Evolutionary conservation across 257 asterid species (phyloP).

Genomic region (Nicotiana paniculata): DNA sequence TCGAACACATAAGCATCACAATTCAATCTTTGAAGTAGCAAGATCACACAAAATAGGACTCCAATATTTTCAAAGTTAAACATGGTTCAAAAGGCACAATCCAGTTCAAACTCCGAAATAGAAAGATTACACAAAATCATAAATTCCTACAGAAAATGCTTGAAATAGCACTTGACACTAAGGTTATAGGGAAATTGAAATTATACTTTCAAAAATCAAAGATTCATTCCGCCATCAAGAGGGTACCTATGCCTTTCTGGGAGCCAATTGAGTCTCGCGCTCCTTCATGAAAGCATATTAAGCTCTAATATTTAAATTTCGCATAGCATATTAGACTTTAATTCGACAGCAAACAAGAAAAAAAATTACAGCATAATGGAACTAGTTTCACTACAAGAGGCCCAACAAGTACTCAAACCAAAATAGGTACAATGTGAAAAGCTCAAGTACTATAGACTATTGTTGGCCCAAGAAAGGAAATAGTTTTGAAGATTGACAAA

Average conservation of each 20-base stretch:
- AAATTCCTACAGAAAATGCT: not conserved
- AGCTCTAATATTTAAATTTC: too few relatives aligned
- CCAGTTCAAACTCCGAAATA: not conserved
- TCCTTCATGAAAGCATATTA: not conserved
- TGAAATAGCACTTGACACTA: not conserved
- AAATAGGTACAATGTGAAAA: not conserved
- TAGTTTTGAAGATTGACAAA: too few relatives aligned
- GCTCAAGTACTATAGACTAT: not conserved
- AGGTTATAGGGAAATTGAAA: not conserved
- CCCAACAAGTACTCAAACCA: not conserved
- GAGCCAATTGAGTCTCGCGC: constrained; percentile 13
- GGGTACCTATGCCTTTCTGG: not conserved
- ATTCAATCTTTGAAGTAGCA: not conserved
- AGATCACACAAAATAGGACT: not conserved
- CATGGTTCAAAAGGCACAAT: not conserved
- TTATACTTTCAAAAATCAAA: not conserved
- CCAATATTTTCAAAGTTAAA: not conserved
- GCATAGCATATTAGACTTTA: not conserved
- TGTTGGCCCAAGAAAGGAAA: too few relatives aligned
- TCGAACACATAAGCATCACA: not conserved
- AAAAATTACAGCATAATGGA: not conserved
- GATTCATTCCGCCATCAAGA: not conserved
- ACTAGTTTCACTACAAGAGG: not conserved
- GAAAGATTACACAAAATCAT: not conserved
- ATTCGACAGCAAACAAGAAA: not conserved